A percentile compares a stretch with the other conserved stretches of the same genome.
Evolutionary conservation across 2,329 filamentous ascomycete species (phyloP).

Genomic region (Penicillium sp.): DNA sequence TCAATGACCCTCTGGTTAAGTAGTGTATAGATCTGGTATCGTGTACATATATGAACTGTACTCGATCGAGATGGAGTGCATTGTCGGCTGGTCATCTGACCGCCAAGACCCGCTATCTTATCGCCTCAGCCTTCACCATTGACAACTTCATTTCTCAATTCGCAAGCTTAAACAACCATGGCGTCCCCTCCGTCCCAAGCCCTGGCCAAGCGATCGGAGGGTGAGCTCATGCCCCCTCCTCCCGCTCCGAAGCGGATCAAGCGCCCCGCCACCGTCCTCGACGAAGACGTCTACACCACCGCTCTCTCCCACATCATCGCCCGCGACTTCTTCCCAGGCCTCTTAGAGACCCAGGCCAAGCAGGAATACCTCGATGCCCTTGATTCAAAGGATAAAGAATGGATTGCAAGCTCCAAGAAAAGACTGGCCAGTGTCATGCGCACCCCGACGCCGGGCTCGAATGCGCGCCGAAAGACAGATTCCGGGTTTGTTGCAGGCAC

Average conservation of each 20-base stretch:
- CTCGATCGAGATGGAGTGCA: not conserved
- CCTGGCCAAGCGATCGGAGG: slow-evolving; percentile 36
- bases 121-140: slow-evolving; percentile 8
- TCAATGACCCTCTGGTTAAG: not conserved
- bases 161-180: slow-evolving; percentile 19
- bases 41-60: not conserved
- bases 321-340: slow-evolving; percentile 91
- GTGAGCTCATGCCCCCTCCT: slow-evolving; percentile 79
- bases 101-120: slow-evolving; percentile 11
- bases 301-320: slow-evolving; percentile 91
- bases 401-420: slow-evolving; percentile 77
- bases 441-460: slow-evolving; percentile 68
- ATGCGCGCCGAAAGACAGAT: slow-evolving; percentile 13
- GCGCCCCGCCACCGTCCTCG: slow-evolving; percentile 77
- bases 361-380: slow-evolving; percentile 89
- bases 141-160: not conserved
- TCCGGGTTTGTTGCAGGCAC: slow-evolving; percentile 31
- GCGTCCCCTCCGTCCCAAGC: slow-evolving; percentile 28
- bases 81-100: slow-evolving; percentile 11
- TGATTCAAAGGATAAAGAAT: slow-evolving; percentile 75
- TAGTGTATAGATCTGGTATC: not conserved
- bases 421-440: slow-evolving; percentile 69
- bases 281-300: slow-evolving; percentile 90
- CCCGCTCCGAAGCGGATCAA: slow-evolving; percentile 85
- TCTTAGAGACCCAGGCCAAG: slow-evolving; percentile 79